Evolutionary conservation across 2,329 filamentous ascomycete genomes (phyloP), one percentile per base, ranked within the genome.

Genomic region (Aspergillus uvarum): DNA sequence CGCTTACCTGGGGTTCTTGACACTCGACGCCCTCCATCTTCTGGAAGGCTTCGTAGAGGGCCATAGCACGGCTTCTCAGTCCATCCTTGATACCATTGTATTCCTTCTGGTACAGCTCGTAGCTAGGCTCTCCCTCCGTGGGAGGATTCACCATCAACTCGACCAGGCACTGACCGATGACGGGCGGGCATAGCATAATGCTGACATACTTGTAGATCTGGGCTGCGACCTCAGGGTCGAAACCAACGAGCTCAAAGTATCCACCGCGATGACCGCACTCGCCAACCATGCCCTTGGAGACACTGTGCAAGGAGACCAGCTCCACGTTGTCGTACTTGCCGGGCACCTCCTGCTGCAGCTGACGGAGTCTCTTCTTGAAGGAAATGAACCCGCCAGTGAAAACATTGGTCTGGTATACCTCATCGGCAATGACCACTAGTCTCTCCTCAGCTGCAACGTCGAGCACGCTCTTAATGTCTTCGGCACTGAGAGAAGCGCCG

Each of bases 191-290:
- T 67, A 99, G 88, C 81, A 91, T 94, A 81, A 99, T 98, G 76
- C 90, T 95, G 73, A 98, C 90, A 76, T 96, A 96, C 82, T 99
- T 99, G 87, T 98, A 98, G 77, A 99, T 93, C 81, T 98, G 89
- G 66, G 89, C 91, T 72, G 91, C 89, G 66, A 99, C 95, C 71
- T 90, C 83, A 11, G 86, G 79, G 74, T 96, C 87, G 77, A 99
- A 97, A 68, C 91, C 91, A 61, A 93, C 86, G 59, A 99, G 87
- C 83, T 99, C 95, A 74, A 98, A 98, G 84, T 96, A 99, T 57
- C 95, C 95, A 68, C 94, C 95, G 65, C 95, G 91, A 82, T 99
- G 95, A 55, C 95, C 95, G 76, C 95, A 99, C 82, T 99, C 95
- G 73, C 95, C 95, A 8, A 97, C 91, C 93, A 99, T 98, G 71